Conservation (phyloP, 1,139 yeast species). For the Geotrichum candidum region DNA sequence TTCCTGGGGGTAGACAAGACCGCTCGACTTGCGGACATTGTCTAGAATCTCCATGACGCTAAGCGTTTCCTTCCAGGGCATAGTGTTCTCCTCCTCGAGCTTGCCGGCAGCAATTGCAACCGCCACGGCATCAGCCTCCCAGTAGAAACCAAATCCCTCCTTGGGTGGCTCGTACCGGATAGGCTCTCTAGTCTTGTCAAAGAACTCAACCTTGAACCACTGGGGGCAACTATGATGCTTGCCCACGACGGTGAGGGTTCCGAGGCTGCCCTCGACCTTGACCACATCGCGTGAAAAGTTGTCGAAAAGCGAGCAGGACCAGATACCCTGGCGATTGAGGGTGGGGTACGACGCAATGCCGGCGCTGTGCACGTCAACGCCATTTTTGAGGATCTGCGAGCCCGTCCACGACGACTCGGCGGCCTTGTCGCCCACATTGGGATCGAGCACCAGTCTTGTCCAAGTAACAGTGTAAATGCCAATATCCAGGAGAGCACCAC, state of each 20-base stretch:
- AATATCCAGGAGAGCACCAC: constrained; percentile 55
- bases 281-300: constrained; percentile 25
- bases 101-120: constrained; percentile 33
- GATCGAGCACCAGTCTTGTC: constrained; percentile 31
- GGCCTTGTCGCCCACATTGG: constrained; percentile 29
- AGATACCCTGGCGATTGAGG: constrained; percentile 29
- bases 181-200: constrained; percentile 15
- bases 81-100: constrained; percentile 36
- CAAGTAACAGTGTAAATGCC: constrained; percentile 55
- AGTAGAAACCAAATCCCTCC: constrained; percentile 42
- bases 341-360: constrained; percentile 30
- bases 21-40: constrained; percentile 39
- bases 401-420: constrained; percentile 22
- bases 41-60: constrained; percentile 45
- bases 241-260: constrained; percentile 30
- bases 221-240: constrained; percentile 30
- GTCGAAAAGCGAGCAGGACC: constrained; percentile 28
- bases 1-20: constrained; percentile 42
- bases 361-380: constrained; percentile 31
- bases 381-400: constrained; percentile 23
- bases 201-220: constrained; percentile 23
- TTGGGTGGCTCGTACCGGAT: constrained; percentile 23
- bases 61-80: constrained; percentile 44
- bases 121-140: constrained; percentile 47
- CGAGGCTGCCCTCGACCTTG: constrained; percentile 33